phyloP scores from a whole-genome alignment of 148 eudicot genomes.

The Nyssa sinensis region DNA sequence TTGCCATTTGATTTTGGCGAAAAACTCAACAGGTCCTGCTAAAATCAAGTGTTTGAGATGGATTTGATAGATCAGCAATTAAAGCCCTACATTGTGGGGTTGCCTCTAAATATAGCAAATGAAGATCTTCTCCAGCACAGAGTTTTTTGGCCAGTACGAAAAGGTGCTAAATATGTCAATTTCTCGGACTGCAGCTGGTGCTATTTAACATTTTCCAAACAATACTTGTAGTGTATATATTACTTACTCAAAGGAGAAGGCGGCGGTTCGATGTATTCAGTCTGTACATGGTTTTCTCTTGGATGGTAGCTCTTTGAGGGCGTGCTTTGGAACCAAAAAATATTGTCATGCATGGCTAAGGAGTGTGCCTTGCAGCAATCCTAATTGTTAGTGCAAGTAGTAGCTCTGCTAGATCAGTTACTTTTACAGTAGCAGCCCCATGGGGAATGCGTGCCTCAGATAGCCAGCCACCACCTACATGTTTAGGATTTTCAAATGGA shows the following conservation, averaged over 20 bases:
- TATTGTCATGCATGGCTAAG: slow-evolving; percentile 98
- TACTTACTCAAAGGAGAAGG: slow-evolving; percentile 91
- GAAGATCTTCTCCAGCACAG: slow-evolving; percentile 85
- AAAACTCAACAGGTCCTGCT: no score
- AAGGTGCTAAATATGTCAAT: slow-evolving; percentile 92
- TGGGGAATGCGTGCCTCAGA: slow-evolving; percentile 60
- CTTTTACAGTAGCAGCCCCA: slow-evolving; percentile 82
- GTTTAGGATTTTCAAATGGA: slow-evolving; percentile 44
- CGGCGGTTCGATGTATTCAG: slow-evolving; percentile 93
- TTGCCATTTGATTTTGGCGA: no score
- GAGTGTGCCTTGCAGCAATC: slow-evolving; percentile 88
- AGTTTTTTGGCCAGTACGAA: slow-evolving; percentile 90
- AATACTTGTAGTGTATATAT: slow-evolving; percentile 98
- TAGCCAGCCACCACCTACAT: slow-evolving; percentile 39
- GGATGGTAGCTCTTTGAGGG: slow-evolving; percentile 82
- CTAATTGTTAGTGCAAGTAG: slow-evolving; percentile 84
- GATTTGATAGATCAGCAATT: slow-evolving; percentile 96
- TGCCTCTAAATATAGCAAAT: slow-evolving; percentile 86
- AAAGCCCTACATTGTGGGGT: slow-evolving; percentile 92
- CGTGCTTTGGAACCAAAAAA: slow-evolving; percentile 97
- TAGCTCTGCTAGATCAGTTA: slow-evolving; percentile 71
- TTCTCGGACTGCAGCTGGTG: slow-evolving; percentile 90
- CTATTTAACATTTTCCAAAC: slow-evolving; percentile 88
- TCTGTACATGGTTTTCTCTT: slow-evolving; percentile 86
- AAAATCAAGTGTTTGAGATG: no score